These are phyloP conservation scores for Solanum tarapatanum DNA, from an alignment of 257 asterid species.

Conservation along the genomic window DNA sequence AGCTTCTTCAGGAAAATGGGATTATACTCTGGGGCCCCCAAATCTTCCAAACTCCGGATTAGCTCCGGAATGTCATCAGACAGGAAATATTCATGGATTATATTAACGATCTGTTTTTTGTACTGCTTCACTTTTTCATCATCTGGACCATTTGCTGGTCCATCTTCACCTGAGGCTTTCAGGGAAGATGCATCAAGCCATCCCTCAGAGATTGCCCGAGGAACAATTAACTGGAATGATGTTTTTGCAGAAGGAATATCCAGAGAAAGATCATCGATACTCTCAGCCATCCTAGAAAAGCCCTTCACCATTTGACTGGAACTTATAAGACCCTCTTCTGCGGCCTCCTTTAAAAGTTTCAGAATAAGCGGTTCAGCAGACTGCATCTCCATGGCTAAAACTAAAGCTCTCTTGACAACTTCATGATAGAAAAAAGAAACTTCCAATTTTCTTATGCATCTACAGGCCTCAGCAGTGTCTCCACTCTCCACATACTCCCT, in stretches of 20 bases:
- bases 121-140: constrained; percentile 61
- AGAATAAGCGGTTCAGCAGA: constrained; percentile 53
- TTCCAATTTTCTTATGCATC: constrained; percentile 82
- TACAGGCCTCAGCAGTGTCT: constrained; percentile 87
- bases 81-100: constrained; percentile 86
- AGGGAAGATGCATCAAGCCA: constrained; percentile 77
- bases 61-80: constrained; percentile 96
- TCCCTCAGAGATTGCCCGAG: constrained; percentile 71
- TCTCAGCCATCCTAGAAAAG: constrained; percentile 64
- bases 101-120: constrained; percentile 65
- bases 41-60: constrained; percentile 76
- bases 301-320: constrained; percentile 94
- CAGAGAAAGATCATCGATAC: constrained; percentile 92
- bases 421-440: constrained; percentile 96
- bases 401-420: constrained; percentile 86
- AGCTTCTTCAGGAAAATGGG: constrained; percentile 81
- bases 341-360: constrained; percentile 71
- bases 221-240: constrained; percentile 41
- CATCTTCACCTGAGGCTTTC: constrained; percentile 39
- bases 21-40: constrained; percentile 57
- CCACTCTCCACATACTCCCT: constrained; percentile 84
- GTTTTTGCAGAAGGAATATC: constrained; percentile 90
- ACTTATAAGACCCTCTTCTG: constrained; percentile 91
- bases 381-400: constrained; percentile 74
- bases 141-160: constrained; percentile 20